phyloP scores from a whole-genome alignment of 495 filamentous ascomycete genomes.

The Aspergillus hancockii region DNA sequence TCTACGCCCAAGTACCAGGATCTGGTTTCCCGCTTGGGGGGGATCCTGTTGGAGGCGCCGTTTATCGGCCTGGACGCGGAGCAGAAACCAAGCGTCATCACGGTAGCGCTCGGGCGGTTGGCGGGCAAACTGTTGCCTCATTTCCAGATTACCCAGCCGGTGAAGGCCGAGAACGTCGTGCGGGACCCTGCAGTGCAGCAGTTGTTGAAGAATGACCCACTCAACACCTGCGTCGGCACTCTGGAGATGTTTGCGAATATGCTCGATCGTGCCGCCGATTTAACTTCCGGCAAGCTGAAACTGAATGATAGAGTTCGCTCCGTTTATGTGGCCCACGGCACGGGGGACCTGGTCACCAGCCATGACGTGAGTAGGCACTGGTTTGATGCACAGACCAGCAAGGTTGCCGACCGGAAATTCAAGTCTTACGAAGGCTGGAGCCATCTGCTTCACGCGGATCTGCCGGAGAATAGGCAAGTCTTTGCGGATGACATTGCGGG shows the following conservation, averaged over 20 bases:
- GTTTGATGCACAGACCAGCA: slow-evolving; percentile 48
- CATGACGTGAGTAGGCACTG: slow-evolving; percentile 62
- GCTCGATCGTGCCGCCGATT: slow-evolving; percentile 58
- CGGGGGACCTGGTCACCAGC: slow-evolving; percentile 64
- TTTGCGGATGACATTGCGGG: slow-evolving; percentile 71
- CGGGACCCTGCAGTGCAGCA: slow-evolving; percentile 5
- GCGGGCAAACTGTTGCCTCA: slow-evolving; percentile 64
- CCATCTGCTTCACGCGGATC: slow-evolving; percentile 74
- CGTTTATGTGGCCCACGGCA: slow-evolving; percentile 65
- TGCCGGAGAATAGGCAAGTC: slow-evolving; percentile 55
- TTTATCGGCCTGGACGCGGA: slow-evolving; percentile 67
- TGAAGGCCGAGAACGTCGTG: slow-evolving; percentile 16
- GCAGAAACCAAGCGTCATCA: slow-evolving; percentile 57
- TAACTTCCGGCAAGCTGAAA: slow-evolving; percentile 33
- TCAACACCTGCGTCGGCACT: slow-evolving; percentile 79
- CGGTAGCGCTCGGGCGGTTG: slow-evolving; percentile 61
- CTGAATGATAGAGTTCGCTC: slow-evolving; percentile 40
- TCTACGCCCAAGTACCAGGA: slow-evolving; percentile 27
- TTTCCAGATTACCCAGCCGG: slow-evolving; percentile 55
- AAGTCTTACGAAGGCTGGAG: slow-evolving; percentile 75
- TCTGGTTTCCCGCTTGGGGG: slow-evolving; percentile 53
- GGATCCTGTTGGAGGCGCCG: slow-evolving; percentile 68
- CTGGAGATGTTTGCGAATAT: slow-evolving; percentile 72
- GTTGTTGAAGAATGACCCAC: slow-evolving; percentile 12
- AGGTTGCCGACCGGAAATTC: slow-evolving; percentile 65